Base-by-base conservation (phyloP, 371 early-diverging fungal genomes). In the Dichotomocladium elegans region DNA sequence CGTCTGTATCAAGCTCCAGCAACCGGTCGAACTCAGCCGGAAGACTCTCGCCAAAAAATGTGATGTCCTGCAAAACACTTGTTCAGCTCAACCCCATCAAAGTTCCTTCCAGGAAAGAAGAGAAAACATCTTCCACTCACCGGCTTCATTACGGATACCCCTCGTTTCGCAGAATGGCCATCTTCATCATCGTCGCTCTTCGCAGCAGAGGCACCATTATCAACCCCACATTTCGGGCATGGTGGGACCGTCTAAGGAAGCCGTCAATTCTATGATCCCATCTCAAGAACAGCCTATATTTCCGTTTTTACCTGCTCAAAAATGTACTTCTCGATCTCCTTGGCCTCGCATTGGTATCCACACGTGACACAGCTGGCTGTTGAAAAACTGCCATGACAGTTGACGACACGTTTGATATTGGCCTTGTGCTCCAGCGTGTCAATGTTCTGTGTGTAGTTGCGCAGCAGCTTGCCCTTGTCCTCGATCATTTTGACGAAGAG, bases 371-470 rank as follows among this genome's bases (percentile, higher is more conserved):
- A 96, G n/a, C 83, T 83, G 0, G 95, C 95, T 1, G 94, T 87
- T 5, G 92, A 92, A 80, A 96, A 96, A 17, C 93, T 77, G 55
- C 93, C 97, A 63, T 97, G 98, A 55, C 95, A 94, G 47, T 94
- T 90, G 8, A 96, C 77, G 3, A 96, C 86, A 2, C 70, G 68
- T 25, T 81, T 67, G 35, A 99, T 92, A 10, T 96, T 94, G 4
- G 94, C 91, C 30, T 83, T 83, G 42, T 90, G 88, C 69, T 99
- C 99, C 31, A 99, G 67, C 0, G 95, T 94, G 68, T 99, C 99
- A 41, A 99, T 98, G 61, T 99, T 99, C 58, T 99, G 99, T 3
- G 99, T 97, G 63, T 99, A 99, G 56, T 97, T 94, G 44, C 96
- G 78, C 25, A 97, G 63, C 35, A 95, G 75, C 63, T 92, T 87